Base-by-base conservation (phyloP, 1,284 basidiomycete species). In the Anthracocystis setariae region DNA sequence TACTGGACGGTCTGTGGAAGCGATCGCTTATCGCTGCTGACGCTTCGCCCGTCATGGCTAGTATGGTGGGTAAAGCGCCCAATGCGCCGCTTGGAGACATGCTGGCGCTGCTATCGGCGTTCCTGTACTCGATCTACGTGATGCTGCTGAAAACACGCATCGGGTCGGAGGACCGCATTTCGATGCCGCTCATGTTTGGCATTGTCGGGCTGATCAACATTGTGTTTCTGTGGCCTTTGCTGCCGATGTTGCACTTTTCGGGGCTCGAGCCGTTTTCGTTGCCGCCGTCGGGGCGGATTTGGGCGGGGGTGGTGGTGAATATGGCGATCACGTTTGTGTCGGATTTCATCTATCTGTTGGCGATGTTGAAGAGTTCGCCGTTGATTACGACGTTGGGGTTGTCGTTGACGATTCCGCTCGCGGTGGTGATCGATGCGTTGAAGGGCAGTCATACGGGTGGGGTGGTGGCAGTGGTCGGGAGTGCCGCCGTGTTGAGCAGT, bases 331-430 rank as follows among this genome's bases (percentile, higher is more conserved):
- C 84, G 8, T 83, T 85, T 23, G 81, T 83, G 9, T 70, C 70
- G 44, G 62, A 67, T 23, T 58, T 76, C 21, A 55, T 63, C 46
- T 83, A 80, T 27, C 71, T 83, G 42, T 54, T 79, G 70, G 92
- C 95, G 5, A 97, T 98, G 94, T 88, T 98, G 67, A 97, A 96
- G 86, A 97, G 94, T 3, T 95, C 94, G 3, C 95, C 82, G 15
- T 50, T 83, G 71, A 91, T 95, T 21, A 94, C 93, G 13, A 98
- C 95, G 0, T 87, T 98, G 60, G 95, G 96, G 17, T 87, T 98
- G 18, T 93, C 91, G 57, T 87, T 98, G n/a, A 98, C 96, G 0
- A 96, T 98, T 79, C 93, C 93, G 9, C 85, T 94, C 52, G 92
- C 93, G 1, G 89, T 94, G 38, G 55, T 90, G 18, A 92, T 92